Conservation (phyloP, 495 filamentous ascomycete species). For the Podospora fimiseda region DNA sequence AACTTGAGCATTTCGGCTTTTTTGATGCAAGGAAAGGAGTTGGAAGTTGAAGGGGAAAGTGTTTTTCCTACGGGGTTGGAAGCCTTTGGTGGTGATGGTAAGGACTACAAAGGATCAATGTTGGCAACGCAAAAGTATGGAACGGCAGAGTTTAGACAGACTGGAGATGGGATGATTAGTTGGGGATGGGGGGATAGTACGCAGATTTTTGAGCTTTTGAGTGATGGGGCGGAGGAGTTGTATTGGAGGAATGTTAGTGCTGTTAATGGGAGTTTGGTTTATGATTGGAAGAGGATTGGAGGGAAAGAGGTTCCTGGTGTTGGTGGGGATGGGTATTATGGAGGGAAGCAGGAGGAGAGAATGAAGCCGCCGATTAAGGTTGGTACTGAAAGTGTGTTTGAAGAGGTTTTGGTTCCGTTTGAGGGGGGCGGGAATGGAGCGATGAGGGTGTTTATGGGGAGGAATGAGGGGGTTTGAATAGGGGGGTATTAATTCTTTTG, state of each 20-base stretch:
- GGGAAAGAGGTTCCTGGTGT: slow-evolving; percentile 2
- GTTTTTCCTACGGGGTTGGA: slow-evolving; percentile 58
- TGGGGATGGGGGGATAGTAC: slow-evolving; percentile 46
- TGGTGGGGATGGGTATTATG: not conserved
- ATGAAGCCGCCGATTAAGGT: not conserved
- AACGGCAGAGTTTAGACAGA: slow-evolving; percentile 45
- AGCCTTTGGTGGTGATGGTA: slow-evolving; percentile 28
- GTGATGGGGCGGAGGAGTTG: slow-evolving; percentile 2
- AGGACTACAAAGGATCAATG: slow-evolving; percentile 32
- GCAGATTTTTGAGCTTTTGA: slow-evolving; percentile 48
- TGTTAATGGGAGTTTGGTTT: slow-evolving; percentile 22
- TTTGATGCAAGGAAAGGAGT: slow-evolving; percentile 53
- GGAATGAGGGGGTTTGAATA: not conserved
- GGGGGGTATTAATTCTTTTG: no score
- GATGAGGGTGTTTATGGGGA: slow-evolving; percentile 17
- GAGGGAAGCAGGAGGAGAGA: not conserved
- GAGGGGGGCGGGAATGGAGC: not conserved
- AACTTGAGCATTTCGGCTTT: slow-evolving; percentile 55
- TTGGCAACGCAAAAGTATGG: slow-evolving; percentile 52
- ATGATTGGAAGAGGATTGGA: slow-evolving; percentile 24
- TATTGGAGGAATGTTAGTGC: slow-evolving; percentile 7
- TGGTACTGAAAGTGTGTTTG: not conserved
- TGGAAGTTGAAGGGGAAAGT: slow-evolving; percentile 46
- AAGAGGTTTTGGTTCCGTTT: not conserved
- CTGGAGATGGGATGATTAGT: slow-evolving; percentile 39